Evolutionary conservation across 441 rosid genomes (phyloP).

Genomic region (Viola pubescens): DNA sequence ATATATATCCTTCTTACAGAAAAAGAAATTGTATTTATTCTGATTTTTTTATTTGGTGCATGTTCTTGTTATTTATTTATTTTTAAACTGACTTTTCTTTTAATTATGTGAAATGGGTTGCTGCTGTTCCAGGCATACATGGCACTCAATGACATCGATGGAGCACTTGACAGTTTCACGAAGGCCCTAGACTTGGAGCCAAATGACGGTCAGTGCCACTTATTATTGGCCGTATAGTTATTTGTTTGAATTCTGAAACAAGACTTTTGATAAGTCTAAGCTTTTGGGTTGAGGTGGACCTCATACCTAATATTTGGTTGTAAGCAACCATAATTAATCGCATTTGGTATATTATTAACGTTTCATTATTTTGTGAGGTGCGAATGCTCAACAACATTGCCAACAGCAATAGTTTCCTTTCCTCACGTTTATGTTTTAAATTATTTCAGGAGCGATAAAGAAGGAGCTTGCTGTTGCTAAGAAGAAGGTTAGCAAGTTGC

Average conservation of each 20-base stretch:
- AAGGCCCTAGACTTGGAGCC: constrained; percentile 41
- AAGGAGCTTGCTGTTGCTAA: constrained; percentile 36
- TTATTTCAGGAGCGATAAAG: constrained; percentile 29
- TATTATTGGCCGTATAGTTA: background rate
- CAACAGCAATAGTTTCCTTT: background rate
- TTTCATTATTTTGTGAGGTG: background rate
- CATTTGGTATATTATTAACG: background rate
- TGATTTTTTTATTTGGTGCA: too few species aligned
- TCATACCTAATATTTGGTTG: background rate
- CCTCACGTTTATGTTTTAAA: background rate
- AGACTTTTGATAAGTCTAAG: background rate
- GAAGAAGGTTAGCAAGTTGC: constrained; percentile 24
- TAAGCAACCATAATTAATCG: background rate
- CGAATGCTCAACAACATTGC: background rate
- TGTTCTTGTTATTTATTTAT: too few species aligned
- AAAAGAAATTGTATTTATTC: too few species aligned
- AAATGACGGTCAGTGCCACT: constrained; percentile 28
- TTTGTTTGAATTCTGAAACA: background rate
- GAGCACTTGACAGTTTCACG: constrained; percentile 40
- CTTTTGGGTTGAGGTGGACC: background rate
- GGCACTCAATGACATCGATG: constrained; percentile 36
- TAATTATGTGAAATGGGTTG: background rate
- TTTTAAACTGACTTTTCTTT: too few species aligned
- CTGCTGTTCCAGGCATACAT: constrained; percentile 25
- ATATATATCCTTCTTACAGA: too few species aligned